Evolutionary conservation across 495 filamentous ascomycete species (phyloP).

Genomic region (Aspergillus leporis): DNA sequence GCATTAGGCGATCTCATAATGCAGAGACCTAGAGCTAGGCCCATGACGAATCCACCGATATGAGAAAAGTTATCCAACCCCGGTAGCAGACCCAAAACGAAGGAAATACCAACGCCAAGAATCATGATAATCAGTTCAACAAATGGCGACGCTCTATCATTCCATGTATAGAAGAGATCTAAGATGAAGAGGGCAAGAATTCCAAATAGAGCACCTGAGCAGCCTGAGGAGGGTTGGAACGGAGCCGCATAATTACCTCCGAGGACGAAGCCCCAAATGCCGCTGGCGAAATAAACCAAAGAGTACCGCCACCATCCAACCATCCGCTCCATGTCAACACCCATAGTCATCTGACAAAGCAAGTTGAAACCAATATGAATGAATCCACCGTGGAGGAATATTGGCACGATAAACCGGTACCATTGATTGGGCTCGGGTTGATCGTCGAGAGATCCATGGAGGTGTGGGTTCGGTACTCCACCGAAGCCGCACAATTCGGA

Average conservation of each 20-base stretch:
- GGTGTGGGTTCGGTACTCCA: conserved; percentile 63
- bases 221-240: conserved; percentile 79
- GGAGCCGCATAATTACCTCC: conserved; percentile 88
- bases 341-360: conserved; percentile 83
- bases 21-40: conserved; percentile 80
- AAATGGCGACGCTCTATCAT: conserved; percentile 67
- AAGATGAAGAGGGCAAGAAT: conserved; percentile 84
- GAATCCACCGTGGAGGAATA: conserved; percentile 91
- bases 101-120: conserved; percentile 82
- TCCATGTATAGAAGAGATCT: conserved; percentile 91
- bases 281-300: conserved; percentile 83
- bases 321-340: conserved; percentile 82
- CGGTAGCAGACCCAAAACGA: conserved; percentile 88
- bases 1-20: conserved; percentile 83
- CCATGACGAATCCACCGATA: conserved; percentile 95
- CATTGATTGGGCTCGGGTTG: conserved; percentile 77
- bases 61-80: conserved; percentile 97
- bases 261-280: conserved; percentile 95
- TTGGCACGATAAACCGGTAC: conserved; percentile 94
- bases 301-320: conserved; percentile 85
- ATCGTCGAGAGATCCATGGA: conserved; percentile 41
- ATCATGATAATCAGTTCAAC: conserved; percentile 83
- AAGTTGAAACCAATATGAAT: conserved; percentile 96
- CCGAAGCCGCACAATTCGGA: conserved; percentile 79
- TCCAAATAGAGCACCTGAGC: conserved; percentile 87